These are phyloP conservation scores for Claviceps fusiformis DNA, from an alignment of 2,329 filamentous ascomycete genomes.

Conservation along the genomic window DNA sequence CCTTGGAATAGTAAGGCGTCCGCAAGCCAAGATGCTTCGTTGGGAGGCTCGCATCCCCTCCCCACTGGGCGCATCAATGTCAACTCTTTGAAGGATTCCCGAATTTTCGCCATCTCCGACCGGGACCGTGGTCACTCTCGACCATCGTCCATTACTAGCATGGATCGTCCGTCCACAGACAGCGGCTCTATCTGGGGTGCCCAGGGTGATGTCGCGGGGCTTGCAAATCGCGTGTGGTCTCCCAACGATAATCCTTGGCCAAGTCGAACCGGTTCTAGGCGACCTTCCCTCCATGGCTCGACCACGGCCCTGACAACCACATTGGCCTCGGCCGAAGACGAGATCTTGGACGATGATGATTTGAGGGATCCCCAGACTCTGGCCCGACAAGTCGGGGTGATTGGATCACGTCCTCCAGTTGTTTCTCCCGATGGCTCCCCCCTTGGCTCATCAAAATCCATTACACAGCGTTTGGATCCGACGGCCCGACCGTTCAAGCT, in stretches of 20 bases:
- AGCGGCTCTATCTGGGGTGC: conserved; percentile 62
- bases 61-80: conserved; percentile 30
- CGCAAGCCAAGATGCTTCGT: conserved; percentile 27
- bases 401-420: conserved; percentile 59
- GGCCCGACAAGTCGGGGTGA: conserved; percentile 51
- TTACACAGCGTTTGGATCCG: conserved; percentile 62
- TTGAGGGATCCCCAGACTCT: conserved; percentile 37
- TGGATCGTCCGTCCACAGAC: conserved; percentile 64
- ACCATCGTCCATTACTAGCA: conserved; percentile 55
- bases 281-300: conserved; percentile 69
- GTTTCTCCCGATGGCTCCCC: conserved; percentile 3
- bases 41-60: conserved; percentile 22
- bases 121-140: conserved; percentile 47
- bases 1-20: conserved; percentile 45
- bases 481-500: conserved; percentile 78
- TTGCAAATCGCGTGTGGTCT: conserved; percentile 53
- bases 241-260: conserved; percentile 36
- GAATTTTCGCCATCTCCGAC: conserved; percentile 35
- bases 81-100: conserved; percentile 37
- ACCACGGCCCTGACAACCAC: conserved; percentile 49
- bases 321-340: conserved; percentile 49
- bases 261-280: conserved; percentile 59
- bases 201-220: conserved; percentile 28
- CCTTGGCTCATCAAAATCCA: conserved; percentile 19
- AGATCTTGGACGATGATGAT: conserved; percentile 46